These are phyloP conservation scores for Phyllosticta capitalensis DNA, from an alignment of 2,329 filamentous ascomycete genomes.

Conservation along the genomic window DNA sequence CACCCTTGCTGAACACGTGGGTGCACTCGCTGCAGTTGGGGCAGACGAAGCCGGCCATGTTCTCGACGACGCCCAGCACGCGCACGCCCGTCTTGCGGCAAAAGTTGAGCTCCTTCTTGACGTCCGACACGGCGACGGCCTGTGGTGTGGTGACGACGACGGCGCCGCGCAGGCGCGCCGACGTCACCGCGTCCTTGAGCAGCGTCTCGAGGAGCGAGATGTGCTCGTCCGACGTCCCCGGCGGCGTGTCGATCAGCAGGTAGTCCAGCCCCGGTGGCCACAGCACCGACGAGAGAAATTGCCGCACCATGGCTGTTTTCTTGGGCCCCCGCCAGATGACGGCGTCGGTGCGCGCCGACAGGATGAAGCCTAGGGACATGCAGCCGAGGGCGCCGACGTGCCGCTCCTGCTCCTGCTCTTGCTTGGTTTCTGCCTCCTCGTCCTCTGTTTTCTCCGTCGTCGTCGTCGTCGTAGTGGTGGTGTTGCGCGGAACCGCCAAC, in stretches of 20 bases:
- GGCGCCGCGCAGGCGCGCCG: constrained; percentile 63
- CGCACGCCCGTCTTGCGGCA: constrained; percentile 73
- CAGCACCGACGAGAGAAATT: constrained; percentile 85
- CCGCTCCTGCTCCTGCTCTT: constrained; percentile 1
- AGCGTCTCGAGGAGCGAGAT: constrained; percentile 38
- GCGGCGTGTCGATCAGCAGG: constrained; percentile 89
- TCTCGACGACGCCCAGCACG: constrained; percentile 86
- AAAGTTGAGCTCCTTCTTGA: constrained; percentile 91
- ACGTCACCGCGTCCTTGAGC: constrained; percentile 30
- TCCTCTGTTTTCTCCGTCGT: constrained; percentile 4
- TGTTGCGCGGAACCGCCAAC: not conserved
- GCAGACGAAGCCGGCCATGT: constrained; percentile 91
- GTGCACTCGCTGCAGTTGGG: constrained; percentile 71
- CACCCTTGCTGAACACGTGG: constrained; percentile 86
- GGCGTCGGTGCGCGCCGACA: constrained; percentile 74
- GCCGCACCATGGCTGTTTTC: constrained; percentile 97
- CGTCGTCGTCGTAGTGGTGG: constrained; percentile 11
- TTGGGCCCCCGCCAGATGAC: constrained; percentile 98
- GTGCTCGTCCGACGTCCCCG: constrained; percentile 59
- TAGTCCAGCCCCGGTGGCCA: constrained; percentile 82
- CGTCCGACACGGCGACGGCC: constrained; percentile 85
- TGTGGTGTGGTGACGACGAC: constrained; percentile 96
- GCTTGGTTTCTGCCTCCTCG: not conserved
- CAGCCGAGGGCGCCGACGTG: constrained; percentile 59
- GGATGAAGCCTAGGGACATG: constrained; percentile 89